Evolutionary conservation across 768 basidiomycete genomes (phyloP).

Genomic region (Leccinum fibrillosum): DNA sequence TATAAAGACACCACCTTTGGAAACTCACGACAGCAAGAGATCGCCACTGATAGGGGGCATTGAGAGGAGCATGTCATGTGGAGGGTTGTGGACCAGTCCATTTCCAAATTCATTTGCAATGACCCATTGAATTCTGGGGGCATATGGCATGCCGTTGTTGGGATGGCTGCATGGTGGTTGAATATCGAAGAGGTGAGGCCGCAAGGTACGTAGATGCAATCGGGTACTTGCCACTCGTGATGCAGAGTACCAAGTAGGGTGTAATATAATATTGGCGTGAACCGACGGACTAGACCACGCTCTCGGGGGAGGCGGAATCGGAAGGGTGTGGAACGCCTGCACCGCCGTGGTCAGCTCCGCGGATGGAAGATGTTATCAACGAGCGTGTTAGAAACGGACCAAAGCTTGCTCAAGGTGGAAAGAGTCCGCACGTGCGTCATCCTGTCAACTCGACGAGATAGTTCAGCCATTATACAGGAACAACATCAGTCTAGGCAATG

Average conservation of each 20-base stretch:
- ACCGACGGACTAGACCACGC: neutral
- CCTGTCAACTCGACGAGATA: neutral
- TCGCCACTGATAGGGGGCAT: neutral
- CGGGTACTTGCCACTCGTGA: neutral
- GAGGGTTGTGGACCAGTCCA: too few species aligned
- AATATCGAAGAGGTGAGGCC: too few species aligned
- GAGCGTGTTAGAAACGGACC: too few species aligned
- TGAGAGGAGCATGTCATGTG: neutral
- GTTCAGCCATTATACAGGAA: neutral
- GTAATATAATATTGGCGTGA: neutral
- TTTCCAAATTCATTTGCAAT: too few species aligned
- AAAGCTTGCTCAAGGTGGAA: neutral
- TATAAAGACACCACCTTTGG: too few species aligned
- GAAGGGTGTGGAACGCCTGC: neutral
- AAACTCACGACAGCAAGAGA: neutral
- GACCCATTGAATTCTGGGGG: too few species aligned
- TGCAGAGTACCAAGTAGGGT: neutral
- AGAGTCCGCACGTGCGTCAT: neutral
- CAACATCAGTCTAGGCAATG: neutral
- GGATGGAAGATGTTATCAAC: too few species aligned
- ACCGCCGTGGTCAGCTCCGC: neutral
- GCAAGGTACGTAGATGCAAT: neutral
- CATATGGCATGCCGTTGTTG: too few species aligned
- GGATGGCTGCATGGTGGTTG: too few species aligned
- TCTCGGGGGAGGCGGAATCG: neutral